A percentile compares a stretch with the other conserved stretches of the same genome.
Evolutionary conservation across 2,329 filamentous ascomycete species (phyloP).

Genomic region (Phyllosticta citrichinensis): DNA sequence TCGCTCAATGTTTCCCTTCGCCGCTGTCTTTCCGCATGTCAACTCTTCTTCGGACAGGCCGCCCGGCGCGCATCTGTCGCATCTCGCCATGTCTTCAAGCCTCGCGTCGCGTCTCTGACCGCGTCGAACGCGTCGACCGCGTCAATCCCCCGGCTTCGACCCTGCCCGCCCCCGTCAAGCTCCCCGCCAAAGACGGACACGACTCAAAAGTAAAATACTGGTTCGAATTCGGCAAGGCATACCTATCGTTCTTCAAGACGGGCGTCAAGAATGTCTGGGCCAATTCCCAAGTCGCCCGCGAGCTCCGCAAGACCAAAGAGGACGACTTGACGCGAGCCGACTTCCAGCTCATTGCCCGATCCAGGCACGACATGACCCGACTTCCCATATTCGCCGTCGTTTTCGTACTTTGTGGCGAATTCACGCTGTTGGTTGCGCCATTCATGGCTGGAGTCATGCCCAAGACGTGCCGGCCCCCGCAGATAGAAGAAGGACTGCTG

Average conservation of each 20-base stretch:
- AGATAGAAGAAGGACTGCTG: constrained; percentile 48
- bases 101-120: neutral
- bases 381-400: constrained; percentile 70
- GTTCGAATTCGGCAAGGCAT: constrained; percentile 60
- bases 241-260: constrained; percentile 76
- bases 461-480: constrained; percentile 67
- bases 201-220: constrained; percentile 44
- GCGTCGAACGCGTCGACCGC: neutral
- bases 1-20: neutral
- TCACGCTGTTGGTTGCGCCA: constrained; percentile 71
- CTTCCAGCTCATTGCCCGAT: constrained; percentile 60
- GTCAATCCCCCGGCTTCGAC: constrained; percentile 67
- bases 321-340: constrained; percentile 49
- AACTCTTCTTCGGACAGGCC: neutral
- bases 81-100: neutral
- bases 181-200: constrained; percentile 46
- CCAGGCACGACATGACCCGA: constrained; percentile 61
- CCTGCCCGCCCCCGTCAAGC: constrained; percentile 56
- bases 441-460: constrained; percentile 65
- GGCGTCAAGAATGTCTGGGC: constrained; percentile 65
- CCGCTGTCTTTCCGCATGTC: neutral
- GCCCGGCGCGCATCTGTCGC: neutral
- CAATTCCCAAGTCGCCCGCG: constrained; percentile 45
- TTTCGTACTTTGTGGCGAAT: constrained; percentile 71
- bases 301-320: constrained; percentile 9